A percentile compares a stretch with the other conserved stretches of the same genome.
phyloP scores from a whole-genome alignment of 495 filamentous ascomycete genomes.

The Aspergillus diversus region DNA sequence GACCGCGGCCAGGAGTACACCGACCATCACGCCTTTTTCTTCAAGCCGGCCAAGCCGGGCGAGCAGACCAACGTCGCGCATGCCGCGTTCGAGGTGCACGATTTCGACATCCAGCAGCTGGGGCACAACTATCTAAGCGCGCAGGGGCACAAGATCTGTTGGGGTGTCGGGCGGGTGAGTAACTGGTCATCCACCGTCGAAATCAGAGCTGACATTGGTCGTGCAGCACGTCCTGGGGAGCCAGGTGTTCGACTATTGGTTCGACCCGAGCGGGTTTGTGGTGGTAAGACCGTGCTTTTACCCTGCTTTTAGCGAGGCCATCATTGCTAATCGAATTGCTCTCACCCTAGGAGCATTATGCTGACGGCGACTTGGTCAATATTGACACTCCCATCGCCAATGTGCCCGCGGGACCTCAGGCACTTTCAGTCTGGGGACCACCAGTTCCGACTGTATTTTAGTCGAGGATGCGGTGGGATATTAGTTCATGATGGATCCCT shows the following conservation, averaged over 20 bases:
- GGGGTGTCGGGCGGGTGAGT: conserved; percentile 62
- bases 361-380: conserved; percentile 69
- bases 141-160: conserved; percentile 66
- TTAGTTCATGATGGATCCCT: no score
- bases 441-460: conserved; percentile 19
- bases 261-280: conserved; percentile 60
- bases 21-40: conserved; percentile 74
- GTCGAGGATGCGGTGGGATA: no score
- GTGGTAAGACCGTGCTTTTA: conserved; percentile 34
- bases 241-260: conserved; percentile 83
- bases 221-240: conserved; percentile 67
- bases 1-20: conserved; percentile 60
- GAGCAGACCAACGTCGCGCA: conserved; percentile 68
- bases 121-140: conserved; percentile 70
- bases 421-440: conserved; percentile 31
- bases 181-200: no score
- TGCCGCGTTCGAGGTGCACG: conserved; percentile 71
- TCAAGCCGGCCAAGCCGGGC: conserved; percentile 52
- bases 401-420: conserved; percentile 23
- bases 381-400: conserved; percentile 52
- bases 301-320: no score
- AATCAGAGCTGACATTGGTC: no score
- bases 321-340: no score
- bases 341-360: conserved; percentile 66
- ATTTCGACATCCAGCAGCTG: conserved; percentile 74